phyloP scores from a whole-genome alignment of 176 grass and related monocot genomes.

The Pontederia paniculata region DNA sequence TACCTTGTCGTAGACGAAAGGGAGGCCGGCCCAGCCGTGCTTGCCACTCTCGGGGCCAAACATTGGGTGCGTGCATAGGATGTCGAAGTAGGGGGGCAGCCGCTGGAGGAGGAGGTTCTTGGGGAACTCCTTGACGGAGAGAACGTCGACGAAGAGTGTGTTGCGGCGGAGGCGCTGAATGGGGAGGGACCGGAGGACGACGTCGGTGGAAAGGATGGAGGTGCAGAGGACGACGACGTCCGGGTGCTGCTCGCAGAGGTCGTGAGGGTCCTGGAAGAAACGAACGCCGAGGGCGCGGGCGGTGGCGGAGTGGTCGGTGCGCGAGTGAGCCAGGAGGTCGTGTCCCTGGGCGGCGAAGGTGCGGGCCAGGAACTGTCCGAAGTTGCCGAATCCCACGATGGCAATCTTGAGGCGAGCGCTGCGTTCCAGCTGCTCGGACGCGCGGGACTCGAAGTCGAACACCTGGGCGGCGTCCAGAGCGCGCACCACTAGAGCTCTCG shows the following conservation, averaged over 20 bases:
- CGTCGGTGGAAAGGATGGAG: constrained; percentile 59
- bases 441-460: constrained; percentile 34
- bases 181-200: constrained; percentile 49
- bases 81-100: constrained; percentile 46
- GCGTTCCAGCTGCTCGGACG: constrained; percentile 8
- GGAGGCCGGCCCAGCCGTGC: constrained; percentile 48
- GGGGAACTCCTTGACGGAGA: constrained; percentile 86
- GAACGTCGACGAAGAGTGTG: constrained; percentile 76
- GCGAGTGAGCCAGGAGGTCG: constrained; percentile 60
- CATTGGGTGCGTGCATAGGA: constrained; percentile 88
- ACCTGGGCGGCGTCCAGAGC: constrained; percentile 21
- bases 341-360: constrained; percentile 55
- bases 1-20: constrained; percentile 54
- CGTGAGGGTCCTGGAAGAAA: constrained; percentile 61
- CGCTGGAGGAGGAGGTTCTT: constrained; percentile 36
- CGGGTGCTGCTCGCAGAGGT: constrained; percentile 75
- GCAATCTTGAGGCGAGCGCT: constrained; percentile 50
- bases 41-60: constrained; percentile 63
- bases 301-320: constrained; percentile 53
- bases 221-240: constrained; percentile 63
- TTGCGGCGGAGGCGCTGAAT: constrained; percentile 62
- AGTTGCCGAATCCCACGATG: constrained; percentile 73
- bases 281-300: constrained; percentile 28
- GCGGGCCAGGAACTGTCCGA: constrained; percentile 53
- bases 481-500: not conserved